Evolutionary conservation across 2,329 filamentous ascomycete genomes (phyloP).

Genomic region (Monosporascus ibericus): DNA sequence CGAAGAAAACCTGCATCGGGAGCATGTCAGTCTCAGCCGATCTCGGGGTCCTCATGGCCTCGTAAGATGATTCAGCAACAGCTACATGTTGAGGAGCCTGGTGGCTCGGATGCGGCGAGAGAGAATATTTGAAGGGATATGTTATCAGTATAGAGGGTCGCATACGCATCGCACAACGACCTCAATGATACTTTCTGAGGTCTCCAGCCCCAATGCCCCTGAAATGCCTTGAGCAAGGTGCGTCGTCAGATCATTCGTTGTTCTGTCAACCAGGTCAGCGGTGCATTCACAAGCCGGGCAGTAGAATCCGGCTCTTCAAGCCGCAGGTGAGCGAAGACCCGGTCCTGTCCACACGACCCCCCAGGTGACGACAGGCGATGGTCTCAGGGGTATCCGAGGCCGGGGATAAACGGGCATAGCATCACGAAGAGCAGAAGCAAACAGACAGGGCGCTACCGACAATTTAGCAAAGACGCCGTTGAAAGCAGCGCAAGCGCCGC

Average conservation of each 20-base stretch:
- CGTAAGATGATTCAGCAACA: no score
- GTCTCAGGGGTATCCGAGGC: no score
- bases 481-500: constrained; percentile 71
- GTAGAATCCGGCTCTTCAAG: no score
- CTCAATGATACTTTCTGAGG: constrained; percentile 39
- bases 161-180: constrained; percentile 43
- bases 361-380: no score
- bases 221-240: constrained; percentile 41
- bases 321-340: no score
- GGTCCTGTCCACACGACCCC: no score
- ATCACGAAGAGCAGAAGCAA: not conserved
- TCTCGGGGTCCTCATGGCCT: no score
- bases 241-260: constrained; percentile 50
- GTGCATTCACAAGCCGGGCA: not conserved
- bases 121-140: not conserved
- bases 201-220: constrained; percentile 34
- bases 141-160: constrained; percentile 1
- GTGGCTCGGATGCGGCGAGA: not conserved
- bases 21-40: not conserved
- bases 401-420: no score
- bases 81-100: not conserved
- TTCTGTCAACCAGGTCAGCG: constrained; percentile 29
- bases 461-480: constrained; percentile 83
- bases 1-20: constrained; percentile 60
- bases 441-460: constrained; percentile 37